These are phyloP conservation scores for Trifolium dubium DNA, from an alignment of 306 rosid species.

Conservation along the genomic window DNA sequence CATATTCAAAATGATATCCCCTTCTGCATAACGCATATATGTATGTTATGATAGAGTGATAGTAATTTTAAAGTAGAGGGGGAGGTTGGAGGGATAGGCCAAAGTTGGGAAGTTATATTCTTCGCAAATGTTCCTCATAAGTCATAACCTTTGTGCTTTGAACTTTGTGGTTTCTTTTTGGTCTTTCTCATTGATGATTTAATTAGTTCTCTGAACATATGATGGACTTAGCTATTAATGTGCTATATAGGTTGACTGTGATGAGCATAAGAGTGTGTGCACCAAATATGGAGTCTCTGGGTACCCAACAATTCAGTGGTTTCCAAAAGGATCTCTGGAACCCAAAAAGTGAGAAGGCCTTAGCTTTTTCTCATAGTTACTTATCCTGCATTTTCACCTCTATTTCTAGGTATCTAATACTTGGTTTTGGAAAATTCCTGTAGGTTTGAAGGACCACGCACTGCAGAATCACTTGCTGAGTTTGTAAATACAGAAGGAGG, in stretches of 20 bases:
- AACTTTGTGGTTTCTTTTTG: slow-evolving; percentile 19
- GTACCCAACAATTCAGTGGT: slow-evolving; percentile 91
- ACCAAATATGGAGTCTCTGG: slow-evolving; percentile 67
- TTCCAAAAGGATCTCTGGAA: slow-evolving; percentile 84
- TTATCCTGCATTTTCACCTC: slow-evolving; percentile 19
- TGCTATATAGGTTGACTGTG: slow-evolving; percentile 63
- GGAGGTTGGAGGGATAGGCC: background rate
- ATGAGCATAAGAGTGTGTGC: slow-evolving; percentile 57
- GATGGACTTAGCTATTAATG: slow-evolving; percentile 10
- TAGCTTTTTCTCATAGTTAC: slow-evolving; percentile 13
- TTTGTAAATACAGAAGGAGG: slow-evolving; percentile 84
- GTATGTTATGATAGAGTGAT: background rate
- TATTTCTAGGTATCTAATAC: slow-evolving; percentile 2
- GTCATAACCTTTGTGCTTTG: background rate
- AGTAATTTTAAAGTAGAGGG: background rate
- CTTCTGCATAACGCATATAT: background rate
- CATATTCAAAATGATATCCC: background rate
- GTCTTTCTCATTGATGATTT: background rate
- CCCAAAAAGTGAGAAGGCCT: slow-evolving; percentile 78
- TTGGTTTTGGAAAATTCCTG: slow-evolving; percentile 22
- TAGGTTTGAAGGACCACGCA: slow-evolving; percentile 85
- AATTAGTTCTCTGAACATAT: slow-evolving; percentile 7
- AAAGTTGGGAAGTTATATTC: background rate
- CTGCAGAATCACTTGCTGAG: slow-evolving; percentile 82
- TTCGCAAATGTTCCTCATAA: background rate